phyloP scores from a whole-genome alignment of 1,284 basidiomycete species.

The Cerioporus squamosus region DNA sequence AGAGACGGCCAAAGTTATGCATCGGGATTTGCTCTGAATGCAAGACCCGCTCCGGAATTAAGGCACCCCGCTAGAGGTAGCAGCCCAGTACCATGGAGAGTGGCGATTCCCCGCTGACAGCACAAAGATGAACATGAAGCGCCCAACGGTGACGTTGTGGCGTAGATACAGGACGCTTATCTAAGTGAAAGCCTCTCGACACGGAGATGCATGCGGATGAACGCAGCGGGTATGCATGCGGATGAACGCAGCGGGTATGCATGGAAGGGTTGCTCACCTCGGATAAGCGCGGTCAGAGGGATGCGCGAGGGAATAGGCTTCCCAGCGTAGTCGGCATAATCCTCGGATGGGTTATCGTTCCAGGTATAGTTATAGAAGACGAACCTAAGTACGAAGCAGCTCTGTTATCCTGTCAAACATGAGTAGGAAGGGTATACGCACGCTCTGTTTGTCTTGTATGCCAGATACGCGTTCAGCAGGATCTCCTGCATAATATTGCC shows the following conservation, averaged over 20 bases:
- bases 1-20: no score
- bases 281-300: slow-evolving; percentile 64
- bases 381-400: slow-evolving; percentile 36
- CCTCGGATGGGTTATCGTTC: slow-evolving; percentile 31
- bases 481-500: slow-evolving; percentile 62
- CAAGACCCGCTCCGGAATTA: no score
- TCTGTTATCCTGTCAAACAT: no score
- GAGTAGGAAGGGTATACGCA: slow-evolving; percentile 32
- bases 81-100: no score
- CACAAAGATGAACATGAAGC: slow-evolving; percentile 22
- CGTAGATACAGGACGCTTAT: no score
- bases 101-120: no score
- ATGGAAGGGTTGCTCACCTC: slow-evolving; percentile 36
- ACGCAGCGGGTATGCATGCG: not conserved
- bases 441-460: slow-evolving; percentile 47
- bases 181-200: no score
- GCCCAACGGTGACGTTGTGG: no score
- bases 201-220: no score
- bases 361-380: slow-evolving; percentile 73
- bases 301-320: slow-evolving; percentile 54
- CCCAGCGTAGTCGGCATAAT: slow-evolving; percentile 40
- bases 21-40: no score
- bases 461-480: slow-evolving; percentile 50
- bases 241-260: not conserved
- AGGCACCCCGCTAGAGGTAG: not conserved